Evolutionary conservation across 768 basidiomycete genomes (phyloP).

Genomic region (Mycena capillaripes): DNA sequence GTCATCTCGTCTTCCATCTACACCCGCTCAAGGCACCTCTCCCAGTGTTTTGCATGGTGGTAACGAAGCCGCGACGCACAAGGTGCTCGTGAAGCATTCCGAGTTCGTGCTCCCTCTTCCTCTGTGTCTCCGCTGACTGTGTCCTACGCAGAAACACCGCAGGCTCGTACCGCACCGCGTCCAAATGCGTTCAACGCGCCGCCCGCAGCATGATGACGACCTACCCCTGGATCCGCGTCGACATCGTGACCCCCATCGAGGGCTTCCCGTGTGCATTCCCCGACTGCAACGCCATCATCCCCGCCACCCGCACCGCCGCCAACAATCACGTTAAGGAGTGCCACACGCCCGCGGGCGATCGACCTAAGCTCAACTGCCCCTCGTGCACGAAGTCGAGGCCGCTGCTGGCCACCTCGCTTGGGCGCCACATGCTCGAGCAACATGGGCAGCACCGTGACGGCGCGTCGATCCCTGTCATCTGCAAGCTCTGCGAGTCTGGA

Average conservation of each 20-base stretch:
- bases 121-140: neutral
- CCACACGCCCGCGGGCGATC: neutral
- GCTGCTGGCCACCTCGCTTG: neutral
- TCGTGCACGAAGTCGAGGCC: neutral
- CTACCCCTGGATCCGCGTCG: constrained; percentile 3
- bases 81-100: neutral
- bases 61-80: neutral
- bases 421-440: constrained; percentile 12
- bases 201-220: neutral
- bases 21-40: neutral
- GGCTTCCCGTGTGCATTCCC: constrained; percentile 1
- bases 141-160: neutral
- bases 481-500: constrained; percentile 1
- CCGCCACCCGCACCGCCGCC: neutral
- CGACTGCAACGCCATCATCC: neutral
- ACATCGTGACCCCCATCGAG: constrained; percentile 10
- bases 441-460: neutral
- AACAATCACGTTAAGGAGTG: neutral
- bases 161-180: neutral
- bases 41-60: neutral
- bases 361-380: neutral
- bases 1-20: too few relatives aligned
- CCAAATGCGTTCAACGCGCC: neutral
- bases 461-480: neutral
- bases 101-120: neutral